A percentile compares a stretch with the other conserved stretches of the same genome.
These are phyloP conservation scores for Mycena haematopus DNA, from an alignment of 768 basidiomycete genomes.

Conservation along the genomic window DNA sequence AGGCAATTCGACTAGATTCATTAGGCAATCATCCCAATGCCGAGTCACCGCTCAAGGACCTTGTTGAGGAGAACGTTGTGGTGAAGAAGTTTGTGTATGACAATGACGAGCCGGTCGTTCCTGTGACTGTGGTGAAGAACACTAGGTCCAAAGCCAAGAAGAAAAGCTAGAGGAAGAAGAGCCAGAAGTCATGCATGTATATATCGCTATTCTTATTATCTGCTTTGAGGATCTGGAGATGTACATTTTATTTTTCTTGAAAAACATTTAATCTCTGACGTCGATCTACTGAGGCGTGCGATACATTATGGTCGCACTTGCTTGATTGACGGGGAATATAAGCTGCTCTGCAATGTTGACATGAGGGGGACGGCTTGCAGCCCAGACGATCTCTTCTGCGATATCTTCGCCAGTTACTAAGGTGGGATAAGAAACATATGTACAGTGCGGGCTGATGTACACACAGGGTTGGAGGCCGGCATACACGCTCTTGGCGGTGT, in stretches of 20 bases:
- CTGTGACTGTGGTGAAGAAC: slow-evolving; percentile 48
- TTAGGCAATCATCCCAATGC: slow-evolving; percentile 74
- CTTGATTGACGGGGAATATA: slow-evolving; percentile 83
- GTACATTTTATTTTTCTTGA: slow-evolving; percentile 3
- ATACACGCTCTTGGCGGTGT: slow-evolving; percentile 89
- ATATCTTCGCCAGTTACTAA: slow-evolving; percentile 85
- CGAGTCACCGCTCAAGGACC: slow-evolving; percentile 59
- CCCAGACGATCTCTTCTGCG: slow-evolving; percentile 98
- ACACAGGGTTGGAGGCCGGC: slow-evolving; percentile 84
- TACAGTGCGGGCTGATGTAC: slow-evolving; percentile 35
- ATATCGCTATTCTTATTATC: slow-evolving; percentile 17
- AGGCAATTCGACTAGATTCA: slow-evolving; percentile 70
- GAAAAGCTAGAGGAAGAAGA: slow-evolving; percentile 43
- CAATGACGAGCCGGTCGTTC: slow-evolving; percentile 53
- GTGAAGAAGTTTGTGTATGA: slow-evolving; percentile 86
- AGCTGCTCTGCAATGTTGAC: slow-evolving; percentile 88
- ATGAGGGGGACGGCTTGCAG: slow-evolving; percentile 88
- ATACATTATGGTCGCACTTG: slow-evolving; percentile 68
- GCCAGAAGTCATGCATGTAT: slow-evolving; percentile 25
- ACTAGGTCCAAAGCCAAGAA: slow-evolving; percentile 67
- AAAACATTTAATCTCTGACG: slow-evolving; percentile 24
- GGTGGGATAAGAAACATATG: slow-evolving; percentile 7
- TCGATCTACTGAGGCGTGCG: slow-evolving; percentile 48
- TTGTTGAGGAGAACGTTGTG: slow-evolving; percentile 68
- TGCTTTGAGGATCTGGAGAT: neutral